These are phyloP conservation scores for Neopestalotiopsis rosae DNA, from an alignment of 2,329 filamentous ascomycete species.

Conservation along the genomic window DNA sequence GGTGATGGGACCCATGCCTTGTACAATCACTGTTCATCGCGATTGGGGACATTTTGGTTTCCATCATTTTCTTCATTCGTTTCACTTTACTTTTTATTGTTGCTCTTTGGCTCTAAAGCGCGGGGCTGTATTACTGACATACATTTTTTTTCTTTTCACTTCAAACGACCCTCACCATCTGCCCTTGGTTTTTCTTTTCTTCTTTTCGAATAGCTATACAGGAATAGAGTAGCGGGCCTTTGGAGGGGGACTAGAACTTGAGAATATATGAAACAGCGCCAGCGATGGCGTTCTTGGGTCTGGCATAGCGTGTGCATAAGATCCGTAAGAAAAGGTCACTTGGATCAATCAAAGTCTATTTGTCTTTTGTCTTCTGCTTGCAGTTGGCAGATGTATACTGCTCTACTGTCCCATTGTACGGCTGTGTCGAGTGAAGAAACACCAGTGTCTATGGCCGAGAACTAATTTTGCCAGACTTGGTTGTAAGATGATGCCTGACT, in stretches of 20 bases:
- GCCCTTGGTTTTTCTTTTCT: neutral
- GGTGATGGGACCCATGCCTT: neutral
- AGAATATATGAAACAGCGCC: constrained; percentile 4
- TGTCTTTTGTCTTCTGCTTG: neutral
- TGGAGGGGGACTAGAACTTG: neutral
- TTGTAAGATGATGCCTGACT: neutral
- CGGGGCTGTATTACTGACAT: constrained; percentile 3
- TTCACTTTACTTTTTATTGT: neutral
- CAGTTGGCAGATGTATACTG: neutral
- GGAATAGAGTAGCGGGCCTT: neutral
- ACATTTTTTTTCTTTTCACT: neutral
- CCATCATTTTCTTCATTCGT: neutral
- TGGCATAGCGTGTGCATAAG: constrained; percentile 1
- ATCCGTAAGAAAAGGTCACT: neutral
- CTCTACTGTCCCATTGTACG: neutral
- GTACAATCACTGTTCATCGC: neutral
- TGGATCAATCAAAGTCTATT: constrained; percentile 4
- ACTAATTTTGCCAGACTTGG: neutral
- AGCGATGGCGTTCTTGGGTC: constrained; percentile 14
- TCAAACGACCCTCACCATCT: neutral
- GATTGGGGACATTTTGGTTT: neutral
- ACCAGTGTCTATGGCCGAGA: neutral
- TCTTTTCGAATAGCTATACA: constrained; percentile 2
- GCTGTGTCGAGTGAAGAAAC: neutral
- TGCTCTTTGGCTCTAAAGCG: neutral